Conservation (phyloP, 306 rosid genomes). For the Glycine soja region DNA sequence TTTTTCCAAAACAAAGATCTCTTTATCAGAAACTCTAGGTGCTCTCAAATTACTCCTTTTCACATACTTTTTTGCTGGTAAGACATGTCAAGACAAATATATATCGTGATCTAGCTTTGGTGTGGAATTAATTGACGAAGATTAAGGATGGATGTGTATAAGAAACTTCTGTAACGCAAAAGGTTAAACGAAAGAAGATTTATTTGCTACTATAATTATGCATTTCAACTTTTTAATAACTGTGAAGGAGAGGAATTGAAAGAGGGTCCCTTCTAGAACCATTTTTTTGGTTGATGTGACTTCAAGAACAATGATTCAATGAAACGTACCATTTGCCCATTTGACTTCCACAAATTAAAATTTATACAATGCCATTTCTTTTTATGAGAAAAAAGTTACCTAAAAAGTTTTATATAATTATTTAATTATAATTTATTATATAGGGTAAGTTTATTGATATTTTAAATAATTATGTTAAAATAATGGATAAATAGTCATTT, state of each 20-base stretch:
- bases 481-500: too few relatives aligned
- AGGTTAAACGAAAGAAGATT: not conserved
- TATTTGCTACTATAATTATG: not conserved
- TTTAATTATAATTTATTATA: too few relatives aligned
- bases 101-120: not conserved
- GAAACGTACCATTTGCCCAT: not conserved
- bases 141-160: not conserved
- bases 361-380: too few relatives aligned
- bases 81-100: not conserved
- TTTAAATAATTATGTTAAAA: too few relatives aligned
- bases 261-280: not conserved
- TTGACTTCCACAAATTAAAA: not conserved
- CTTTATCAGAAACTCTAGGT: slow-evolving; percentile 12
- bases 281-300: too few relatives aligned
- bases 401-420: too few relatives aligned
- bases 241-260: not conserved
- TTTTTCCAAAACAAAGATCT: not conserved
- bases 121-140: not conserved
- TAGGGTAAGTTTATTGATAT: too few relatives aligned
- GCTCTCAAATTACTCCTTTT: slow-evolving; percentile 16
- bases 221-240: not conserved
- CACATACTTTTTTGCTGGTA: not conserved
- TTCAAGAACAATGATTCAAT: not conserved
- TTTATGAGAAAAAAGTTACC: too few relatives aligned
- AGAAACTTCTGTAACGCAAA: not conserved